Conservation (phyloP, 2,329 filamentous ascomycete species). For the Emergomyces pasteurianus region DNA sequence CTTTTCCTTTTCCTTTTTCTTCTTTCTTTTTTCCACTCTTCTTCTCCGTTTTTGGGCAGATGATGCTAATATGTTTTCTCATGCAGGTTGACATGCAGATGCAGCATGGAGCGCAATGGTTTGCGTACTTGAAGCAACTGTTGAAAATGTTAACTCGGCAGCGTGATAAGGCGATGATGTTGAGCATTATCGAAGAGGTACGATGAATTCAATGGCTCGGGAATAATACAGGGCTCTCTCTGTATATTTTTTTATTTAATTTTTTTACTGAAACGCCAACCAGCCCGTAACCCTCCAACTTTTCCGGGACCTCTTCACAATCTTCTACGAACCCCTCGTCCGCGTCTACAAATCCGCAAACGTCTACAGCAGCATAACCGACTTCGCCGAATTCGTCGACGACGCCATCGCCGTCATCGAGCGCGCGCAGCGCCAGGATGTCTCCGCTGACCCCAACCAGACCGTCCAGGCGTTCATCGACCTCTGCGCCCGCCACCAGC, state of each 20-base stretch:
- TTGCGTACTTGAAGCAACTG: slow-evolving; percentile 88
- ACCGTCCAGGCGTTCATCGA: slow-evolving; percentile 98
- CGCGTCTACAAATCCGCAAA: slow-evolving; percentile 98
- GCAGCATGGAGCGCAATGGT: slow-evolving; percentile 78
- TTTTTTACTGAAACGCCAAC: not conserved
- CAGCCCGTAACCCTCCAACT: slow-evolving; percentile 85
- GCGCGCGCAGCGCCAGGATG: slow-evolving; percentile 59
- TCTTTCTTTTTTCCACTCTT: too few species aligned
- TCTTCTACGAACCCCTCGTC: slow-evolving; percentile 96
- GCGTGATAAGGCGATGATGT: slow-evolving; percentile 95
- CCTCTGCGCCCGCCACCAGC: slow-evolving; percentile 83
- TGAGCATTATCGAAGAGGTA: slow-evolving; percentile 78
- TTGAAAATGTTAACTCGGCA: slow-evolving; percentile 85
- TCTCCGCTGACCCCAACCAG: slow-evolving; percentile 91
- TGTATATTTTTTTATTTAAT: too few species aligned
- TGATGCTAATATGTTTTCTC: not conserved
- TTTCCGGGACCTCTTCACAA: slow-evolving; percentile 91
- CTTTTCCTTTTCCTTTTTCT: too few species aligned
- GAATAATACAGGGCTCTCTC: too few species aligned
- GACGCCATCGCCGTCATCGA: slow-evolving; percentile 78
- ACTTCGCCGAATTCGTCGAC: slow-evolving; percentile 86
- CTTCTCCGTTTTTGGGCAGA: not conserved
- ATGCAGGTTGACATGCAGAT: slow-evolving; percentile 65
- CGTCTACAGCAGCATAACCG: slow-evolving; percentile 92
- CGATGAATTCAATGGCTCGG: slow-evolving; percentile 3